A percentile compares a stretch with the other conserved stretches of the same genome.
Conservation (phyloP, 2,329 filamentous ascomycete species). For the Fusarium domesticum region DNA sequence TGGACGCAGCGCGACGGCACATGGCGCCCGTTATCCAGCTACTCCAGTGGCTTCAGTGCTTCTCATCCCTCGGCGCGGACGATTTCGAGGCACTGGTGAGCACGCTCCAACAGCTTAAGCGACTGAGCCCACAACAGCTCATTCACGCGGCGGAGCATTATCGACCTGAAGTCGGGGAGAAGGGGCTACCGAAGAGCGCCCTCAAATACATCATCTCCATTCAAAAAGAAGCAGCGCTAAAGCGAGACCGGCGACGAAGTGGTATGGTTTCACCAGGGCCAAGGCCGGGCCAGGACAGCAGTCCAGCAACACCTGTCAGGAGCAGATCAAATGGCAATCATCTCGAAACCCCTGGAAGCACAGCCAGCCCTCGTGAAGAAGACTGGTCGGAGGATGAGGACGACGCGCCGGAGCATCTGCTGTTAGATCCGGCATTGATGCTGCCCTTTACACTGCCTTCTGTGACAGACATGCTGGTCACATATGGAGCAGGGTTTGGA, state of each 20-base stretch:
- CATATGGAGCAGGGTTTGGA: constrained; percentile 91
- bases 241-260: constrained; percentile 53
- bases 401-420: constrained; percentile 68
- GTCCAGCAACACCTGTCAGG: constrained; percentile 45
- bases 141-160: constrained; percentile 92
- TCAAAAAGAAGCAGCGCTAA: constrained; percentile 67
- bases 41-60: constrained; percentile 96
- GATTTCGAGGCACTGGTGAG: constrained; percentile 84
- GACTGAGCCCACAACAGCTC: constrained; percentile 81
- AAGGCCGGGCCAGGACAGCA: constrained; percentile 35
- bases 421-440: constrained; percentile 87
- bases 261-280: constrained; percentile 44
- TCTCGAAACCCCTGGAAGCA: constrained; percentile 43
- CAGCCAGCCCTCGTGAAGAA: constrained; percentile 35
- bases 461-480: constrained; percentile 95
- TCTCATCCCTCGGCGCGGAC: constrained; percentile 82
- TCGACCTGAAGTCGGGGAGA: constrained; percentile 91
- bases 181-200: constrained; percentile 81
- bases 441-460: constrained; percentile 94
- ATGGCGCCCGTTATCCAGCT: constrained; percentile 89
- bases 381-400: constrained; percentile 57
- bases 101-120: constrained; percentile 84
- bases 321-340: constrained; percentile 42
- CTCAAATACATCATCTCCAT: constrained; percentile 81
- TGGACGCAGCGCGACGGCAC: constrained; percentile 80